A percentile compares a stretch with the other conserved stretches of the same genome.
phyloP scores from a whole-genome alignment of 2,329 filamentous ascomycete species.

The Fusarium domesticum region DNA sequence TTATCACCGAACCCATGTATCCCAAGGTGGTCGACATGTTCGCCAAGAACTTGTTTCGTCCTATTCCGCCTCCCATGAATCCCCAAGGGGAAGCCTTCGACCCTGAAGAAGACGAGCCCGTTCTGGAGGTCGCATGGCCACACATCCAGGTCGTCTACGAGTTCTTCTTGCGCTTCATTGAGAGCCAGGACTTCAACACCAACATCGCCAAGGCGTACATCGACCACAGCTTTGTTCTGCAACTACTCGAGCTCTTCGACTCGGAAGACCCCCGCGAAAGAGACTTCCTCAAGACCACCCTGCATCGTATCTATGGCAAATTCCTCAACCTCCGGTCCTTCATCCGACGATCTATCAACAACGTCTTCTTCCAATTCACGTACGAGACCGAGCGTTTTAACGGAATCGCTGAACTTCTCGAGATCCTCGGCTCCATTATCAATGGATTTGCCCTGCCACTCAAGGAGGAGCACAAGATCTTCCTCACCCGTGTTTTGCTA shows the following conservation, averaged over 20 bases:
- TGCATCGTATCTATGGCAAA: constrained; percentile 98
- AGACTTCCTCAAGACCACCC: constrained; percentile 95
- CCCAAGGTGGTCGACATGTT: constrained; percentile 99
- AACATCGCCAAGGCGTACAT: constrained; percentile 99
- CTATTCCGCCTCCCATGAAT: constrained; percentile 94
- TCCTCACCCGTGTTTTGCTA: constrained; percentile 87
- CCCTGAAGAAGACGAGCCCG: constrained; percentile 96
- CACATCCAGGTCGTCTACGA: constrained; percentile 99
- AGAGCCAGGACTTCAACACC: constrained; percentile 99
- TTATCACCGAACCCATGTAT: constrained; percentile 99
- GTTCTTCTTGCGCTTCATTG: constrained; percentile 98
- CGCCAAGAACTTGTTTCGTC: constrained; percentile 95
- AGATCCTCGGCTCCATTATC: constrained; percentile 97
- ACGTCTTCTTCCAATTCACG: constrained; percentile 99
- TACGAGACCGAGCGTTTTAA: constrained; percentile 99
- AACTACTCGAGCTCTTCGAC: constrained; percentile 95
- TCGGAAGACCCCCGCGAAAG: constrained; percentile 95
- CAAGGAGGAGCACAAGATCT: constrained; percentile 98
- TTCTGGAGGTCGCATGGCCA: constrained; percentile 96
- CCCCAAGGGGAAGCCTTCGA: constrained; percentile 98
- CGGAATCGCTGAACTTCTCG: constrained; percentile 91
- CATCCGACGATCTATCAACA: constrained; percentile 98
- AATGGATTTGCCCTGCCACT: constrained; percentile 95
- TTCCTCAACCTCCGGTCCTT: constrained; percentile 97
- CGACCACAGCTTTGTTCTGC: constrained; percentile 94